Evolutionary conservation across 2,329 filamentous ascomycete species (phyloP).

Genomic region (Karstenula rhodostoma): DNA sequence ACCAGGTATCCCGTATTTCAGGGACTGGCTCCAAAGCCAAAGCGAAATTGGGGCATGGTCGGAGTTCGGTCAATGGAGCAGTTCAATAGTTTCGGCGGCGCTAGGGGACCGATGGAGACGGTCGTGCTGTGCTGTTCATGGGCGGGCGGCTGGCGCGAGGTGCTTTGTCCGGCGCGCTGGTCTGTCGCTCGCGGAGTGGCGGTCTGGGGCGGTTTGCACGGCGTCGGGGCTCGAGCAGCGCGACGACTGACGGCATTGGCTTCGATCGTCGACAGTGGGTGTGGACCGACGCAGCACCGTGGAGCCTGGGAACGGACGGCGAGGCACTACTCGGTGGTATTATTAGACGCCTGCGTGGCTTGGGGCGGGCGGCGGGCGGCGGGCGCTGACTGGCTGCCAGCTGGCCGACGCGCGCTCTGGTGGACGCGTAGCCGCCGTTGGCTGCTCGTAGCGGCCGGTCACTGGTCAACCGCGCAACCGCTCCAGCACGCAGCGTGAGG

Average conservation of each 20-base stretch:
- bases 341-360: conserved; percentile 13
- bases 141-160: not conserved
- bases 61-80: conserved; percentile 8
- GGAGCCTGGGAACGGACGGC: conserved; percentile 4
- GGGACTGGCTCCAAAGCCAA: not conserved
- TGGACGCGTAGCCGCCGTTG: conserved; percentile 11
- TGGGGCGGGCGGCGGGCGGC: not conserved
- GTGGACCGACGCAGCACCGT: conserved; percentile 9
- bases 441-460: conserved; percentile 6
- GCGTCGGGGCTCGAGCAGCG: not conserved
- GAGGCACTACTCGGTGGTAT: conserved; percentile 8
- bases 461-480: not conserved
- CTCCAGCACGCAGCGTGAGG: conserved; percentile 2
- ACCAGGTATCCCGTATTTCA: conserved; percentile 1
- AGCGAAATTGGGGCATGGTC: conserved; percentile 9
- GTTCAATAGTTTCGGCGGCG: conserved; percentile 10
- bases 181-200: not conserved
- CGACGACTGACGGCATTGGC: not conserved
- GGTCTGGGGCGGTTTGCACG: not conserved
- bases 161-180: not conserved
- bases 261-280: not conserved
- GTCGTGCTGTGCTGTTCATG: not conserved
- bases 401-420: conserved; percentile 2
- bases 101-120: conserved; percentile 1
- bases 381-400: conserved; percentile 1